These are phyloP conservation scores for Coffea humblotiana DNA, from an alignment of 305 asterid species.

Conservation along the genomic window DNA sequence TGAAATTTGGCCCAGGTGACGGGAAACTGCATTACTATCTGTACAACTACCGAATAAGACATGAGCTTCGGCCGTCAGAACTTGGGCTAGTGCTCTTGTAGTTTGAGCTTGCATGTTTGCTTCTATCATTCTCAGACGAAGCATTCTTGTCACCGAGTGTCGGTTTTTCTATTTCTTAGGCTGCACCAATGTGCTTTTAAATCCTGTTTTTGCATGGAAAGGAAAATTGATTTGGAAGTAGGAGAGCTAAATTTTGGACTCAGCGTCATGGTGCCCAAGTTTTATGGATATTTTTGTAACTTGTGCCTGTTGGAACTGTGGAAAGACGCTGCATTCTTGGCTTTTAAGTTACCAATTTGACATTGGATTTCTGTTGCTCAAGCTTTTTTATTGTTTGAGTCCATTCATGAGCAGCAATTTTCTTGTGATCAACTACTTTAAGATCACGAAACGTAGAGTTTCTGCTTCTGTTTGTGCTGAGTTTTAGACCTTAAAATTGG, in stretches of 20 bases:
- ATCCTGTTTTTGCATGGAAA: neutral
- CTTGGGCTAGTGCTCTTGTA: constrained; percentile 30
- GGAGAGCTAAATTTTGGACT: neutral
- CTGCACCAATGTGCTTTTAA: neutral
- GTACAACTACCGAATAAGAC: constrained; percentile 24
- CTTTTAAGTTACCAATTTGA: neutral
- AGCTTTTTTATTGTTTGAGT: neutral
- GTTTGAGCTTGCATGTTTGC: neutral
- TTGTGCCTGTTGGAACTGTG: neutral
- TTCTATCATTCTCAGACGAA: neutral
- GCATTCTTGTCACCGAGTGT: neutral
- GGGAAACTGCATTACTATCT: constrained; percentile 32
- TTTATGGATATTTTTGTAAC: neutral
- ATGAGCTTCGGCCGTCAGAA: constrained; percentile 19
- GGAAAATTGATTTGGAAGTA: neutral
- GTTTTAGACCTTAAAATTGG: too few relatives aligned
- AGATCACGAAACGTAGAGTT: neutral
- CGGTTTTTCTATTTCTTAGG: neutral
- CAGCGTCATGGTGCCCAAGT: neutral
- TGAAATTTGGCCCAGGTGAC: constrained; percentile 33
- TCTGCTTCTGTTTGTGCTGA: neutral
- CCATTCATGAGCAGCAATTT: neutral
- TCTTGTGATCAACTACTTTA: neutral
- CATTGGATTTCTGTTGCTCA: neutral
- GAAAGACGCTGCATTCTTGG: neutral